Evolutionary conservation across 805 yeast genomes (phyloP).

Genomic region (Candida pseudofarinosa): DNA sequence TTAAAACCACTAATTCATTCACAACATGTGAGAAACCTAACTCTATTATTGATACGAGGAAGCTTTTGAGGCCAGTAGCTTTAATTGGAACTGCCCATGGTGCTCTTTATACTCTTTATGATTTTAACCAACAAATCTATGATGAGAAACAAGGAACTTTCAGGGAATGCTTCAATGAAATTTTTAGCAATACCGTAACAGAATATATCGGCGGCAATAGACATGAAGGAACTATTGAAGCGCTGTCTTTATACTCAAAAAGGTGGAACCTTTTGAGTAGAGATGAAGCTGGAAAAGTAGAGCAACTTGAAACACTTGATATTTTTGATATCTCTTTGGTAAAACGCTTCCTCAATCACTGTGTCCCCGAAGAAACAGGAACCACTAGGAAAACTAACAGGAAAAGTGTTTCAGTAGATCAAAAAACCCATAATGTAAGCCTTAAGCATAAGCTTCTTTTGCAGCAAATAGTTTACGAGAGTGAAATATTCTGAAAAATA

Average conservation of each 20-base stretch:
- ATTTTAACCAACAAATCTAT: slow-evolving; percentile 6
- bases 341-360: slow-evolving; percentile 14
- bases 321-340: slow-evolving; percentile 13
- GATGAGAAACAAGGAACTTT: slow-evolving; percentile 12
- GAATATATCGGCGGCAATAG: slow-evolving; percentile 1
- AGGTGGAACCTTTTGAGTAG: slow-evolving; percentile 10
- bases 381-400: background rate
- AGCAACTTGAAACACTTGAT: slow-evolving; percentile 10
- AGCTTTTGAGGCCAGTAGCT: slow-evolving; percentile 5
- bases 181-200: too few relatives aligned
- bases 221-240: slow-evolving; percentile 8
- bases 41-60: background rate
- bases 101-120: slow-evolving; percentile 17
- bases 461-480: slow-evolving; percentile 11
- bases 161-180: slow-evolving; percentile 12
- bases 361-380: slow-evolving; percentile 4
- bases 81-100: slow-evolving; percentile 28
- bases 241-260: slow-evolving; percentile 7
- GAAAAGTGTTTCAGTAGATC: slow-evolving; percentile 4
- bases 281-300: slow-evolving; percentile 12
- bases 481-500: slow-evolving; percentile 1
- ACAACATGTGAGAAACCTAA: background rate
- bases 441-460: slow-evolving; percentile 11
- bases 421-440: slow-evolving; percentile 9
- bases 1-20: background rate